phyloP scores from a whole-genome alignment of 2,329 filamentous ascomycete species.

The Alternaria arborescens region DNA sequence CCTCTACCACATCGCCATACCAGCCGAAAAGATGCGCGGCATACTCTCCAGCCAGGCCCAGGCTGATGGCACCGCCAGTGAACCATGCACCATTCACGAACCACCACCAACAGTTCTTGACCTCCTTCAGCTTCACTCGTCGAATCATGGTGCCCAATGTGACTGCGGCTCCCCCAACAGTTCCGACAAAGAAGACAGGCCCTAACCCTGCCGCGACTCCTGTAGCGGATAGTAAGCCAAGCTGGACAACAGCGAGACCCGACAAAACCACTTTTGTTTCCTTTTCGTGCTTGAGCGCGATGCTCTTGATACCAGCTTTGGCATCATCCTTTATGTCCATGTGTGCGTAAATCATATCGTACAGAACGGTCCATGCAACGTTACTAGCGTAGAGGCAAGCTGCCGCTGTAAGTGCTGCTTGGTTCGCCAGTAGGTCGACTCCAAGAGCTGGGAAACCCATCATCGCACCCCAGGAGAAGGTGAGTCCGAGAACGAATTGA shows the following conservation, averaged over 20 bases:
- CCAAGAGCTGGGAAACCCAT: conserved; percentile 88
- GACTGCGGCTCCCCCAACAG: conserved; percentile 64
- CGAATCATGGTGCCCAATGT: conserved; percentile 68
- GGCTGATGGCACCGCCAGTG: conserved; percentile 66
- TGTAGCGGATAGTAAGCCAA: conserved; percentile 73
- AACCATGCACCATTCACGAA: conserved; percentile 69
- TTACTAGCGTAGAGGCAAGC: conserved; percentile 78
- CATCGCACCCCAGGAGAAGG: conserved; percentile 88
- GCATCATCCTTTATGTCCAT: conserved; percentile 89
- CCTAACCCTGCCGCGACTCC: conserved; percentile 69
- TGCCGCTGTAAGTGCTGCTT: conserved; percentile 70
- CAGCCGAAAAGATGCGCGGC: conserved; percentile 35
- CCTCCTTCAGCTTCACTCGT: conserved; percentile 65
- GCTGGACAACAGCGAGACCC: conserved; percentile 73
- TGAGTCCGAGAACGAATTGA: conserved; percentile 81
- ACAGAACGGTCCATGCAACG: conserved; percentile 85
- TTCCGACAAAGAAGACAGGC: conserved; percentile 66
- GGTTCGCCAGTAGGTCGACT: conserved; percentile 73
- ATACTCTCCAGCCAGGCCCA: conserved; percentile 66
- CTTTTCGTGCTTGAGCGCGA: conserved; percentile 79
- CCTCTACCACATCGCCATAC: conserved; percentile 28
- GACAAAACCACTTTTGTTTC: conserved; percentile 79
- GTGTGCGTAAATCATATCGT: conserved; percentile 93
- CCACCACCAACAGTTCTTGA: conserved; percentile 70
- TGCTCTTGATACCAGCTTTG: conserved; percentile 88